Percentiles rank a stretch among this genome's conserved stretches.
These are phyloP conservation scores for Pelargonium hybrid DNA, from an alignment of 441 rosid species.

Conservation along the genomic window DNA sequence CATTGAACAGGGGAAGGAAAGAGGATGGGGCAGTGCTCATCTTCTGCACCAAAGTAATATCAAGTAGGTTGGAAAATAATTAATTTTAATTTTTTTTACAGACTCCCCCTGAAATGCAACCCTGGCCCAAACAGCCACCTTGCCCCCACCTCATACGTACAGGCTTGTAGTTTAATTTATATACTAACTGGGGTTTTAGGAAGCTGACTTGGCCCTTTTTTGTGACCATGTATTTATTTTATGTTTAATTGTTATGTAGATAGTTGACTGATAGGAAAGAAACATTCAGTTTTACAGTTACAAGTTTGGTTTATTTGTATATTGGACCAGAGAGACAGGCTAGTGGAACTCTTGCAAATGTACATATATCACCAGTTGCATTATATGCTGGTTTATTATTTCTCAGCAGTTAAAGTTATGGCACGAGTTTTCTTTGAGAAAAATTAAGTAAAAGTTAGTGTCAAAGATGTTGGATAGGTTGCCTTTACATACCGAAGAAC, in stretches of 20 bases:
- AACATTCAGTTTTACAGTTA: background rate
- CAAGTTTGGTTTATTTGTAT: background rate
- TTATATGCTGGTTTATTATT: too few relatives aligned
- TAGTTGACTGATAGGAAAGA: background rate
- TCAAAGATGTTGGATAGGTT: too few relatives aligned
- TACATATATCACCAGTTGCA: too few relatives aligned
- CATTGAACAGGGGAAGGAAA: slow-evolving; percentile 54
- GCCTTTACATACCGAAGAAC: too few relatives aligned
- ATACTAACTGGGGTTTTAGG: background rate
- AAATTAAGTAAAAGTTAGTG: too few relatives aligned
- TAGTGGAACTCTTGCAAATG: too few relatives aligned
- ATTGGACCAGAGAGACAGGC: background rate
- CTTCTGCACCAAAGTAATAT: slow-evolving; percentile 48
- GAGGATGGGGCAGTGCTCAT: slow-evolving; percentile 40
- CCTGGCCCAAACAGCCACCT: background rate
- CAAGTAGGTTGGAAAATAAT: background rate
- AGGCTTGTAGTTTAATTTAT: background rate
- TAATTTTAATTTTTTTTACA: too few relatives aligned
- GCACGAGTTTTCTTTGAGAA: too few relatives aligned
- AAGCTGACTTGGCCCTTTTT: background rate
- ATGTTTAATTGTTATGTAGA: background rate
- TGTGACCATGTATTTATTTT: background rate
- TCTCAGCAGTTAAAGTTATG: too few relatives aligned
- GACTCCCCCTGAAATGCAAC: background rate
- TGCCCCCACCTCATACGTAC: background rate